Evolutionary conservation across 352 stramenopile genomes (phyloP), one percentile per base, ranked within the genome.

Genomic region (Phytophthora lateralis): DNA sequence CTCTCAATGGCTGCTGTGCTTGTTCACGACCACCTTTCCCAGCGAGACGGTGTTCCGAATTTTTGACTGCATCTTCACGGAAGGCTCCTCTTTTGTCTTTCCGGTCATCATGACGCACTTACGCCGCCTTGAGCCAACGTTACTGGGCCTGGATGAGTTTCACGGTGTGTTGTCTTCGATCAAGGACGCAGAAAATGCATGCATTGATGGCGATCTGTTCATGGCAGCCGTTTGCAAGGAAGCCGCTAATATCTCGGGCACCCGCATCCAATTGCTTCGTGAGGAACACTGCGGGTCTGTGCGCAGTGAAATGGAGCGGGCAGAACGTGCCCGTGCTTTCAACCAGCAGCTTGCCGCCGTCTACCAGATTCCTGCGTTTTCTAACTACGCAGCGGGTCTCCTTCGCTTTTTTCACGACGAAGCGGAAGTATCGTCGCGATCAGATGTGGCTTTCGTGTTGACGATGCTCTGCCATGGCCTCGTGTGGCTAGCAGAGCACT

Each of bases 1-100:
- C 2, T 94, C 88, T 7, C 89, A 97, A 77, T 97, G 90, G 90
- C 71, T 97, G 17, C 46, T 97, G 8, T 97, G 90, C 54, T 61
- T 97, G 15, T 97, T 97, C 69, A 93, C 93, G 6, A 97, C 91
- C 17, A 97, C 87, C 2, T 92, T 97, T 20, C 87, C 86, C 4
- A 83, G 84, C 32, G 89, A 96, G 61, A 97, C 86, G 0, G 85
- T 86, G 18, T 90, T 95, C 37, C 84, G 90, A 30, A 87, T 97
- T 55, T 95, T 95, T 62, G 90, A 97, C 59, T 93, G 75, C 57
- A 82, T 97, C 51, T 88, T 97, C 55, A 88, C 77, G 0, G 89
- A 97, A 39, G 88, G 90, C 9, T 73, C 78, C 11, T 71, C 84
- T 42, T 85, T 95, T 24, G 83, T 97, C 2, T 96, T 97, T 35